Percentiles rank a stretch among this genome's conserved stretches.
phyloP scores from a whole-genome alignment of 225 moss, liverwort and hornwort genomes.

The Climacium dendroides region DNA sequence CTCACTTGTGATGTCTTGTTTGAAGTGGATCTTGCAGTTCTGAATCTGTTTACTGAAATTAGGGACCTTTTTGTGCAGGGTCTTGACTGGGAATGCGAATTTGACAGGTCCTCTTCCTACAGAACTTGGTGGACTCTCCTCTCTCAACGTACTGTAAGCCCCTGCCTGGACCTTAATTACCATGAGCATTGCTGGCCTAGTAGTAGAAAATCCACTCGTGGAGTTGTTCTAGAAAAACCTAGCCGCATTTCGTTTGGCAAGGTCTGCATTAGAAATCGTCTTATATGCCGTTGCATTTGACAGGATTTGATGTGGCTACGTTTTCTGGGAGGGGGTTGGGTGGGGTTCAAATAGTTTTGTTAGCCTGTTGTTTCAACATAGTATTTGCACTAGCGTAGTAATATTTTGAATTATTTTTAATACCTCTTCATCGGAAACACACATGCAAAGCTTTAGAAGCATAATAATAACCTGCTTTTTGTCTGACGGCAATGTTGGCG shows the following conservation, averaged over 20 bases:
- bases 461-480: background rate
- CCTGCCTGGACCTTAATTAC: background rate
- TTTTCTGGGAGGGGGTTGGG: background rate
- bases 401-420: background rate
- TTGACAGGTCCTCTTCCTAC: slow-evolving; percentile 10
- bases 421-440: background rate
- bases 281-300: background rate
- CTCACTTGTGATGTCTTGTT: background rate
- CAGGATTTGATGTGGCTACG: background rate
- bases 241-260: background rate
- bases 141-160: slow-evolving; percentile 20
- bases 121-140: background rate
- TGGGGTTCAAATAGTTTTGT: background rate
- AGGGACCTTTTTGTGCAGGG: background rate
- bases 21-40: background rate
- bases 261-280: background rate
- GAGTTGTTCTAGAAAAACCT: background rate
- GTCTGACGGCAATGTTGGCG: background rate
- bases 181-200: background rate
- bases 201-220: background rate
- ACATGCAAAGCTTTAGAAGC: background rate
- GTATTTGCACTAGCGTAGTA: background rate
- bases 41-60: background rate
- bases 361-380: background rate
- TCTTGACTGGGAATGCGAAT: slow-evolving; percentile 20